Percentiles rank a stretch among this genome's conserved stretches.
Conservation (phyloP, 2,329 filamentous ascomycete genomes). For the Annulohypoxylon truncatum region DNA sequence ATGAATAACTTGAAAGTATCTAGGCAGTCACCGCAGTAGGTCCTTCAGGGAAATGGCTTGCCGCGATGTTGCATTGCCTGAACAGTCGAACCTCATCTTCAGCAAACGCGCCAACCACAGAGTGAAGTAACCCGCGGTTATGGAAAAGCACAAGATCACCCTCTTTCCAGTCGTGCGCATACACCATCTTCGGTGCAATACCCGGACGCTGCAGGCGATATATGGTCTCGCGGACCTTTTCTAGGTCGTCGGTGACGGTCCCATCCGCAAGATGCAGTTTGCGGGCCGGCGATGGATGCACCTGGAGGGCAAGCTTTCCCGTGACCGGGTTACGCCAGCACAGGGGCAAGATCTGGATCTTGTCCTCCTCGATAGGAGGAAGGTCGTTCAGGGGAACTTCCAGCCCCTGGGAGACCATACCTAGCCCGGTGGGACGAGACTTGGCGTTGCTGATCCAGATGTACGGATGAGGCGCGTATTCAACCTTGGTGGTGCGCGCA, state of each 20-base stretch:
- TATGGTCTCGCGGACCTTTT: constrained; percentile 73
- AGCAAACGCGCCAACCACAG: constrained; percentile 78
- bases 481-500: constrained; percentile 72
- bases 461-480: constrained; percentile 84
- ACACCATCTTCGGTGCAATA: constrained; percentile 75
- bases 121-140: constrained; percentile 80
- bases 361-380: constrained; percentile 71
- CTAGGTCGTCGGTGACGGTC: constrained; percentile 74
- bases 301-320: constrained; percentile 74
- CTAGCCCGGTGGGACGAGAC: constrained; percentile 75
- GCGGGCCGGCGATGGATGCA: constrained; percentile 78
- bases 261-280: constrained; percentile 76
- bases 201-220: constrained; percentile 77
- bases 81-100: constrained; percentile 80
- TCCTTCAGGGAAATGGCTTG: constrained; percentile 66
- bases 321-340: constrained; percentile 82
- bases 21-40: constrained; percentile 46
- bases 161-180: constrained; percentile 81
- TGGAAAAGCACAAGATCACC: constrained; percentile 83
- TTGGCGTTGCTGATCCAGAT: constrained; percentile 81
- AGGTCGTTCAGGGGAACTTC: constrained; percentile 71
- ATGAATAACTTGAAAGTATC: not conserved
- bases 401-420: constrained; percentile 73
- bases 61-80: constrained; percentile 83
- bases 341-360: constrained; percentile 80